phyloP scores from a whole-genome alignment of 768 basidiomycete genomes.

The Coprinopsis cinerea region DNA sequence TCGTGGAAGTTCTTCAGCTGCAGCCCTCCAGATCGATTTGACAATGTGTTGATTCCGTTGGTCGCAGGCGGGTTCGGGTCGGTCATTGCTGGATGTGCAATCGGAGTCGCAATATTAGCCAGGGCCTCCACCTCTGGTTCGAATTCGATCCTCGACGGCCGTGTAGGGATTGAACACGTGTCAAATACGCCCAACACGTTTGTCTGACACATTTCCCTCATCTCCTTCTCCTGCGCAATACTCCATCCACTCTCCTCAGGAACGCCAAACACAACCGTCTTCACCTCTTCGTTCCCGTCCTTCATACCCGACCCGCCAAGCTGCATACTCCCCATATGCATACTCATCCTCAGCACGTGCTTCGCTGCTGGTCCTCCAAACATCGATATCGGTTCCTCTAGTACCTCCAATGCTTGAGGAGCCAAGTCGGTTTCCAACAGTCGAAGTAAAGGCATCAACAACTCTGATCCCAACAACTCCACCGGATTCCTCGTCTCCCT shows the following conservation, averaged over 20 bases:
- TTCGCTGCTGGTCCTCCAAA: conserved; percentile 72
- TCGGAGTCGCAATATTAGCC: conserved; percentile 33
- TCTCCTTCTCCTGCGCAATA: conserved; percentile 59
- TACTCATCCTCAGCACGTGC: conserved; percentile 89
- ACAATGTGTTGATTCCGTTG: neutral
- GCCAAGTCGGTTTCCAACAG: conserved; percentile 86
- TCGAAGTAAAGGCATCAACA: conserved; percentile 86
- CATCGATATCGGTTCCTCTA: conserved; percentile 84
- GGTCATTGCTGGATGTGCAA: conserved; percentile 63
- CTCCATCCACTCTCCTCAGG: conserved; percentile 86
- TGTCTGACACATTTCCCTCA: conserved; percentile 57
- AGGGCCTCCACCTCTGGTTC: conserved; percentile 54
- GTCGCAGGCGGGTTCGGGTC: too few species aligned
- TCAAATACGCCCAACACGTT: conserved; percentile 86
- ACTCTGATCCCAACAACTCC: conserved; percentile 72
- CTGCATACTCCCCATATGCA: conserved; percentile 58
- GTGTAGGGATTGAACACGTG: conserved; percentile 64
- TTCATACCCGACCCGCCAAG: too few species aligned
- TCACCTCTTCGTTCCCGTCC: too few species aligned
- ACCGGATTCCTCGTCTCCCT: conserved; percentile 72
- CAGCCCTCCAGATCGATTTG: too few species aligned
- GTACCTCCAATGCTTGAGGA: conserved; percentile 82
- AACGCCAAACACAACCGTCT: conserved; percentile 77
- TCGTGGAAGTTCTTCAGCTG: conserved; percentile 74
- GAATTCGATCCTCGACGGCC: conserved; percentile 70